Conservation (phyloP, 257 asterid genomes). For the Coffea canephora region DNA sequence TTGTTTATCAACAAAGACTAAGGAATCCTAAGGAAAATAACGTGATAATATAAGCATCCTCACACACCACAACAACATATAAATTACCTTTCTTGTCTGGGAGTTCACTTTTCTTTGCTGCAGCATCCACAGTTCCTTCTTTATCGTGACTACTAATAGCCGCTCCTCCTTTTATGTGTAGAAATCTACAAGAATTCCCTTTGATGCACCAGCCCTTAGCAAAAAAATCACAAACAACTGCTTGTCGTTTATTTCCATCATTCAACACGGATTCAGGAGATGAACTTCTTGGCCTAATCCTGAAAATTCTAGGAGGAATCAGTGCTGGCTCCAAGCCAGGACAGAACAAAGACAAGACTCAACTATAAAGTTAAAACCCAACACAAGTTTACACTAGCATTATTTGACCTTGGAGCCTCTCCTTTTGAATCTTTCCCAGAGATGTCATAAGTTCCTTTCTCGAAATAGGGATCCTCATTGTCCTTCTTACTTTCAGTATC, state of each 20-base stretch:
- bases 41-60: slow-evolving; percentile 2
- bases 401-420: slow-evolving; percentile 53
- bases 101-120: slow-evolving; percentile 30
- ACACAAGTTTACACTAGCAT: slow-evolving; percentile 15
- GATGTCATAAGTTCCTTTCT: slow-evolving; percentile 33
- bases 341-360: background rate
- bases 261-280: slow-evolving; percentile 41
- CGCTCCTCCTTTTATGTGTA: slow-evolving; percentile 46
- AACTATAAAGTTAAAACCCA: slow-evolving; percentile 8
- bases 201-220: slow-evolving; percentile 94
- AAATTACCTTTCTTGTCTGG: slow-evolving; percentile 52
- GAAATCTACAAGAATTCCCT: slow-evolving; percentile 81
- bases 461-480: slow-evolving; percentile 20
- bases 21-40: background rate
- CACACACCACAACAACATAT: slow-evolving; percentile 16
- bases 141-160: slow-evolving; percentile 19
- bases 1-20: slow-evolving; percentile 14
- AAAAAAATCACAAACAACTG: slow-evolving; percentile 63
- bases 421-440: slow-evolving; percentile 29
- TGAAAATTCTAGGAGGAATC: slow-evolving; percentile 47
- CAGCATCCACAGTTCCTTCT: slow-evolving; percentile 43
- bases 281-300: slow-evolving; percentile 59
- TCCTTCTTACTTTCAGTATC: slow-evolving; percentile 37
- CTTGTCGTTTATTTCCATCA: slow-evolving; percentile 51
- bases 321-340: slow-evolving; percentile 26